A percentile compares a stretch with the other conserved stretches of the same genome.
Conservation (phyloP, 202 grass and related monocot genomes). For the Zizania palustris region DNA sequence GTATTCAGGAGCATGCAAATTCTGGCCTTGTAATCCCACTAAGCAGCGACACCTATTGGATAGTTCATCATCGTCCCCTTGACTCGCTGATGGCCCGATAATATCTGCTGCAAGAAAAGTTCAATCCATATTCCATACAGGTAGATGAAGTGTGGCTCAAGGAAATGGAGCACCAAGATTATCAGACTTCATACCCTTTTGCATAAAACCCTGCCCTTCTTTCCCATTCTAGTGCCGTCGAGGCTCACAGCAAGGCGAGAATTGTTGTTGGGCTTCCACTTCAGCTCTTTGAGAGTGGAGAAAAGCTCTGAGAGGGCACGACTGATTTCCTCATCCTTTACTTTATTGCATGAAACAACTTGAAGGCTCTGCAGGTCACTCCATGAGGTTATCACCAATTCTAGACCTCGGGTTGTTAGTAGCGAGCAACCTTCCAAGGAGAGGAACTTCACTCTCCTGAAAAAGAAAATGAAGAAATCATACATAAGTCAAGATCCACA, state of each 20-base stretch:
- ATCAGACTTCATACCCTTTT: constrained; percentile 84
- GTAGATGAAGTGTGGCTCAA: constrained; percentile 46
- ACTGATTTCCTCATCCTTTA: constrained; percentile 79
- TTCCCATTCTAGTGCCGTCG: constrained; percentile 69
- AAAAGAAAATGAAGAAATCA: constrained; percentile 24
- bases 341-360: constrained; percentile 75
- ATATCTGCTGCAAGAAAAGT: constrained; percentile 67
- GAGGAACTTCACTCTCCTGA: constrained; percentile 78
- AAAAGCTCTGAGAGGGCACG: constrained; percentile 77
- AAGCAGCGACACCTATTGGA: constrained; percentile 38
- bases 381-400: constrained; percentile 78
- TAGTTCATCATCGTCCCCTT: constrained; percentile 58
- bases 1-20: constrained; percentile 3
- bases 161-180: constrained; percentile 48
- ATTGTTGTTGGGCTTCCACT: constrained; percentile 84
- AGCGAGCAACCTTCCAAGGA: constrained; percentile 78
- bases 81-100: constrained; percentile 56
- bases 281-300: constrained; percentile 86
- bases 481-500: not conserved
- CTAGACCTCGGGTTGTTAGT: constrained; percentile 71
- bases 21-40: constrained; percentile 19
- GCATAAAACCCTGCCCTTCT: constrained; percentile 88
- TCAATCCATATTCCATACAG: constrained; percentile 49
- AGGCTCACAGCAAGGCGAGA: constrained; percentile 65
- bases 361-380: constrained; percentile 71